These are phyloP conservation scores for Plasmodium vivax DNA, from an alignment of 169 alveolate species.

Conservation along the genomic window DNA sequence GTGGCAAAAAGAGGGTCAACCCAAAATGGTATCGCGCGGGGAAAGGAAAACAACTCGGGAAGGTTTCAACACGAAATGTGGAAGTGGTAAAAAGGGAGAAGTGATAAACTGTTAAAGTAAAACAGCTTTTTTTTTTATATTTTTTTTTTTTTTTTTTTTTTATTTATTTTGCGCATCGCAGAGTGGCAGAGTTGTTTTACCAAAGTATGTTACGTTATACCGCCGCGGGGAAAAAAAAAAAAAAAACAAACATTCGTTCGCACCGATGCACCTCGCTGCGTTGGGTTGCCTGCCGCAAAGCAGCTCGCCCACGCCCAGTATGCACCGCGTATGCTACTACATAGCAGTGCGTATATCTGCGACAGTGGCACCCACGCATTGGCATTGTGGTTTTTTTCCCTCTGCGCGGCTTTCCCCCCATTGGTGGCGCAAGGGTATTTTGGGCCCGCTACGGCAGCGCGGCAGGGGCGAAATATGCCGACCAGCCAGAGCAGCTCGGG, in stretches of 20 bases:
- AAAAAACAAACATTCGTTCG: not conserved
- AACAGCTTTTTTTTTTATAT: not conserved
- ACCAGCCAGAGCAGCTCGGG: not conserved
- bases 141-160: not conserved
- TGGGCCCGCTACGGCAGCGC: not conserved
- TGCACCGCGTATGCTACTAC: not conserved
- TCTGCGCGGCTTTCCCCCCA: not conserved
- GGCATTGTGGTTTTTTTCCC: not conserved
- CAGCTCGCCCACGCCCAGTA: too few relatives aligned
- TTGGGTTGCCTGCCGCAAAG: not conserved
- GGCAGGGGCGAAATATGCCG: not conserved
- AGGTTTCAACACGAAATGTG: not conserved
- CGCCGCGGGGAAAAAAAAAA: not conserved
- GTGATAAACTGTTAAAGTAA: too few relatives aligned
- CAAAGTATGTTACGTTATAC: not conserved
- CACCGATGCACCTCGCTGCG: not conserved
- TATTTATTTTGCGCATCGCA: not conserved
- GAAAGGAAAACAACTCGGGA: not conserved
- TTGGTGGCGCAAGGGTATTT: slow-evolving; percentile 73
- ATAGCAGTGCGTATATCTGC: not conserved
- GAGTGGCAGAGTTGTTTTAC: not conserved
- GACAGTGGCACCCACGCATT: not conserved
- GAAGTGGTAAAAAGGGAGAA: not conserved
- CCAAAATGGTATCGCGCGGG: not conserved
- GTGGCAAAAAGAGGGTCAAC: not conserved